Evolutionary conservation across 2,329 filamentous ascomycete genomes (phyloP).

Genomic region (Plectosphaerella plurivora): DNA sequence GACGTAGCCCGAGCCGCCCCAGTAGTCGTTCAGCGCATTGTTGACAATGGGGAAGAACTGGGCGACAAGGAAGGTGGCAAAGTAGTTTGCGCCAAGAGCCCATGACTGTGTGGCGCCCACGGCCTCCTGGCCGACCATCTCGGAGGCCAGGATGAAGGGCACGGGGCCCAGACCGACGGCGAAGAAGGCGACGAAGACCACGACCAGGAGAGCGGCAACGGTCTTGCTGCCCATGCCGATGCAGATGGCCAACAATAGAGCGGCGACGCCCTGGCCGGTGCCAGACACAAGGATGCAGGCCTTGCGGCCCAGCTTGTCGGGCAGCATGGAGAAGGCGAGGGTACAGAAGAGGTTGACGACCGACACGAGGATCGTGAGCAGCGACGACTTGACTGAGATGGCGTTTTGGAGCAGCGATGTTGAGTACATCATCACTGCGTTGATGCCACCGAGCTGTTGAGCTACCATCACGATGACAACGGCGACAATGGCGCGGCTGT

Average conservation of each 20-base stretch:
- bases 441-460: constrained; percentile 91
- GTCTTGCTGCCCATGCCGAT: constrained; percentile 70
- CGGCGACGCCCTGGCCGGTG: constrained; percentile 75
- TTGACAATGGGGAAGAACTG: constrained; percentile 94
- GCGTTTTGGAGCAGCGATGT: constrained; percentile 81
- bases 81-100: constrained; percentile 81
- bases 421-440: constrained; percentile 98
- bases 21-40: constrained; percentile 56
- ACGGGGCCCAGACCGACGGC: constrained; percentile 89
- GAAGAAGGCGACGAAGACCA: constrained; percentile 85
- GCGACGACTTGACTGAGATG: constrained; percentile 73
- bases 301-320: constrained; percentile 86
- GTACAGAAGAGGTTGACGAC: constrained; percentile 83
- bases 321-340: constrained; percentile 73
- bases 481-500: constrained; percentile 71
- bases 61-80: constrained; percentile 86
- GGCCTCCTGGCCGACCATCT: constrained; percentile 85
- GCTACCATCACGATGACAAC: constrained; percentile 88
- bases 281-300: constrained; percentile 78
- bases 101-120: constrained; percentile 90
- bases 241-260: constrained; percentile 72
- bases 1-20: constrained; percentile 72
- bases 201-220: constrained; percentile 74
- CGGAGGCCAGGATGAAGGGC: constrained; percentile 88
- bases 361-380: constrained; percentile 85